These are phyloP conservation scores for Lasiosphaeria hispida DNA, from an alignment of 495 filamentous ascomycete genomes.

Conservation along the genomic window DNA sequence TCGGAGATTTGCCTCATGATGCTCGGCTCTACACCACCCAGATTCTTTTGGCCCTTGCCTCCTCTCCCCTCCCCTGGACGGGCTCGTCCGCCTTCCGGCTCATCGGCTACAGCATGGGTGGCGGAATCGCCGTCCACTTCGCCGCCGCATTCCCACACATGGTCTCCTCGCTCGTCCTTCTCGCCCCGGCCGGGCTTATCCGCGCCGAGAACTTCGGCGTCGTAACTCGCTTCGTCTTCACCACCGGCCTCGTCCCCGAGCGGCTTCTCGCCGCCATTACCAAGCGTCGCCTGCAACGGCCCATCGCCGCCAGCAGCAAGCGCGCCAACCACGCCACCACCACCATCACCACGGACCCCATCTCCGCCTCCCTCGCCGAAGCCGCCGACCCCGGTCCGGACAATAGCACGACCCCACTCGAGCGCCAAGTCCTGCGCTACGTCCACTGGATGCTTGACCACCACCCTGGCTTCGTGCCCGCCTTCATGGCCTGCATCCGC, in stretches of 20 bases:
- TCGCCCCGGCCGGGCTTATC: slow-evolving; percentile 74
- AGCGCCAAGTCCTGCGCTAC: slow-evolving; percentile 28
- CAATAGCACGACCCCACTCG: slow-evolving; percentile 25
- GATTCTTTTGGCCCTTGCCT: slow-evolving; percentile 68
- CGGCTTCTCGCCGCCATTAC: slow-evolving; percentile 38
- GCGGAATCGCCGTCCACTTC: slow-evolving; percentile 74
- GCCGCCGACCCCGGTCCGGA: slow-evolving; percentile 23
- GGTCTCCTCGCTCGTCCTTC: slow-evolving; percentile 63
- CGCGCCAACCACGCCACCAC: background rate
- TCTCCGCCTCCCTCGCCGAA: slow-evolving; percentile 29
- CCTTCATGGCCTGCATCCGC: slow-evolving; percentile 51
- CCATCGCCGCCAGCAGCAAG: slow-evolving; percentile 38
- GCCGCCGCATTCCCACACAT: slow-evolving; percentile 66
- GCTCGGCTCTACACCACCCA: slow-evolving; percentile 70
- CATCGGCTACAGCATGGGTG: slow-evolving; percentile 83
- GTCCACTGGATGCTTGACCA: slow-evolving; percentile 53
- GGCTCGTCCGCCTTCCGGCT: slow-evolving; percentile 62
- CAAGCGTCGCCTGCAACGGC: slow-evolving; percentile 35
- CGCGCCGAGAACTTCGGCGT: slow-evolving; percentile 61
- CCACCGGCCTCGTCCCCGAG: slow-evolving; percentile 46
- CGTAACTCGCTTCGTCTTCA: slow-evolving; percentile 60
- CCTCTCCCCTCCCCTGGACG: slow-evolving; percentile 68
- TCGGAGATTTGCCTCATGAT: slow-evolving; percentile 67
- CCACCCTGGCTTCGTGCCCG: slow-evolving; percentile 52
- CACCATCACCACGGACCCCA: slow-evolving; percentile 19